Conservation (phyloP, 1,284 basidiomycete species). For the Moesziomyces aphidis region DNA sequence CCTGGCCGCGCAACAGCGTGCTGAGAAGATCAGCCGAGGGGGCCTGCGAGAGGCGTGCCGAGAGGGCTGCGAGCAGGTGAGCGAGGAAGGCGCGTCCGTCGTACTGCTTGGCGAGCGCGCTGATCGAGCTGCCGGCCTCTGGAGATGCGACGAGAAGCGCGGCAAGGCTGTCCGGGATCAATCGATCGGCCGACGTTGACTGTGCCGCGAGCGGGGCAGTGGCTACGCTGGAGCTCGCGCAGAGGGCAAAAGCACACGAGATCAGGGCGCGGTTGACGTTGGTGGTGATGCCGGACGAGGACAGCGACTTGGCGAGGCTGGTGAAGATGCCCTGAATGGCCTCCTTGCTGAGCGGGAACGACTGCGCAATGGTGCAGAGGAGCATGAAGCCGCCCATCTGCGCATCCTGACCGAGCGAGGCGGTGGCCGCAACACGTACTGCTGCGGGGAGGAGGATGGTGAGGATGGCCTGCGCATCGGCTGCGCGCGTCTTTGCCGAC, state of each 20-base stretch:
- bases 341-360: conserved; percentile 55
- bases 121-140: conserved; percentile 24
- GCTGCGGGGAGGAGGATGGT: conserved; percentile 67
- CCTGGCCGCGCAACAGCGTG: conserved; percentile 26
- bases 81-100: conserved; percentile 49
- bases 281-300: conserved; percentile 11
- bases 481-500: conserved; percentile 36
- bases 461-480: conserved; percentile 58
- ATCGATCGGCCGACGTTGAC: conserved; percentile 23
- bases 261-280: conserved; percentile 43
- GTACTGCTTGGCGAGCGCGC: conserved; percentile 29
- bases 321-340: conserved; percentile 54
- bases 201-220: conserved; percentile 25
- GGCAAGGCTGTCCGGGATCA: conserved; percentile 44
- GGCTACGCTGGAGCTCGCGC: conserved; percentile 37
- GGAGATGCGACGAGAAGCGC: conserved; percentile 32
- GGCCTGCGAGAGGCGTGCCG: conserved; percentile 24
- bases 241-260: conserved; percentile 53
- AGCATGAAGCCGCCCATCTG: conserved; percentile 58
- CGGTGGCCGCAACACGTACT: conserved; percentile 43
- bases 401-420: conserved; percentile 47
- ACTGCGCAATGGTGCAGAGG: conserved; percentile 56
- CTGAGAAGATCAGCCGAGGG: conserved; percentile 37
- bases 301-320: conserved; percentile 38
- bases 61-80: conserved; percentile 44